These are phyloP conservation scores for Trichoderma endophyticum DNA, from an alignment of 2,329 filamentous ascomycete species.

Conservation along the genomic window DNA sequence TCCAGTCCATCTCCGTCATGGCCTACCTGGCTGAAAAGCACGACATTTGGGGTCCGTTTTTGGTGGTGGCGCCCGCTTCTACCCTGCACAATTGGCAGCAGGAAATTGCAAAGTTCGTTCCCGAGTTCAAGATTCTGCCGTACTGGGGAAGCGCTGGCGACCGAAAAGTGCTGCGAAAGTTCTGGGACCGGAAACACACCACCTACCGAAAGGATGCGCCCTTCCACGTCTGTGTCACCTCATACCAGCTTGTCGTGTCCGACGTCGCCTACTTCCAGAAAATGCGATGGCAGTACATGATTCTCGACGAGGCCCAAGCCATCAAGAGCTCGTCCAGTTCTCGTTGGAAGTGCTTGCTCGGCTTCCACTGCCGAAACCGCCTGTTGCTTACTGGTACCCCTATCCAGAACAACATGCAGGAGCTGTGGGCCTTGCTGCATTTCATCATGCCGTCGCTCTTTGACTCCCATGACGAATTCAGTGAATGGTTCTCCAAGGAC, in stretches of 20 bases:
- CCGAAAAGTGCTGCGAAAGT: conserved; percentile 93
- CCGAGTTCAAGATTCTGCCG: conserved; percentile 87
- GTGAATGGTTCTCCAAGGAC: conserved; percentile 91
- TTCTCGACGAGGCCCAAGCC: conserved; percentile 95
- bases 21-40: conserved; percentile 95
- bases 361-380: conserved; percentile 93
- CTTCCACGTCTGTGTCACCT: conserved; percentile 95
- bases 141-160: conserved; percentile 97
- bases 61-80: conserved; percentile 93
- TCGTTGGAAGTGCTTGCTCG: conserved; percentile 91
- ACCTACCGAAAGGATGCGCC: conserved; percentile 91
- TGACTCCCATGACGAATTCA: conserved; percentile 89
- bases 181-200: conserved; percentile 97
- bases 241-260: conserved; percentile 93
- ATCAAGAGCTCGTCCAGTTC: conserved; percentile 98
- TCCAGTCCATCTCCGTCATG: conserved; percentile 99
- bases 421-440: conserved; percentile 94
- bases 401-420: conserved; percentile 99
- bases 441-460: conserved; percentile 99
- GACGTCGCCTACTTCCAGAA: conserved; percentile 98
- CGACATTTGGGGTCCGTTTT: conserved; percentile 96
- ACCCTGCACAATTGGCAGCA: conserved; percentile 99
- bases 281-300: conserved; percentile 99
- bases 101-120: conserved; percentile 93
- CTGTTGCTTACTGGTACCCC: conserved; percentile 92